Percentiles rank a stretch among this genome's conserved stretches.
Evolutionary conservation across 257 asterid species (phyloP).

Genomic region (Lycium ferocissimum): DNA sequence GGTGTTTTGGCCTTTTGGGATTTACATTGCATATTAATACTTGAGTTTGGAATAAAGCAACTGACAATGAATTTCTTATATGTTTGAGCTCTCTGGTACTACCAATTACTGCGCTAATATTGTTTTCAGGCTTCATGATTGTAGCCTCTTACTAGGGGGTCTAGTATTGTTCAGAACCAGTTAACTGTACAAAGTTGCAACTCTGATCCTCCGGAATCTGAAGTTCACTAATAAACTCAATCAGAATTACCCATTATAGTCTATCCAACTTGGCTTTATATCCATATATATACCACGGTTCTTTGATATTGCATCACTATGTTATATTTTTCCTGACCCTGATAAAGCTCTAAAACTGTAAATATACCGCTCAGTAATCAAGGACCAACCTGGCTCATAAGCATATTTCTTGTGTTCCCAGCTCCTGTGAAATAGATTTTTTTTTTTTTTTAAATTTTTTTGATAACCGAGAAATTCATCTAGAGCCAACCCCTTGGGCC

Average conservation of each 20-base stretch:
- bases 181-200: conserved; percentile 2
- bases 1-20: no score
- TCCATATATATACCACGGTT: background rate
- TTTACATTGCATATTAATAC: no score
- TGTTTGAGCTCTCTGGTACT: background rate
- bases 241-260: background rate
- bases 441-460: no score
- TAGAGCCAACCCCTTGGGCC: no score
- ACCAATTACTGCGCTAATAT: background rate
- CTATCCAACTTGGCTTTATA: conserved; percentile 14
- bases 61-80: background rate
- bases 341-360: background rate
- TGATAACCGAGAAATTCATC: no score
- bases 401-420: background rate
- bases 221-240: background rate
- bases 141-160: conserved; percentile 15
- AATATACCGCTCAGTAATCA: background rate
- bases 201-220: background rate
- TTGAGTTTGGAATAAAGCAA: no score
- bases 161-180: background rate
- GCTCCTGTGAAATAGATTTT: background rate
- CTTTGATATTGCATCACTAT: background rate
- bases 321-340: background rate
- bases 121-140: background rate
- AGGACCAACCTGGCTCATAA: background rate